A percentile compares a stretch with the other conserved stretches of the same genome.
These are phyloP conservation scores for Guillardia theta DNA, from an alignment of 78 protist genomes.

Conservation along the genomic window DNA sequence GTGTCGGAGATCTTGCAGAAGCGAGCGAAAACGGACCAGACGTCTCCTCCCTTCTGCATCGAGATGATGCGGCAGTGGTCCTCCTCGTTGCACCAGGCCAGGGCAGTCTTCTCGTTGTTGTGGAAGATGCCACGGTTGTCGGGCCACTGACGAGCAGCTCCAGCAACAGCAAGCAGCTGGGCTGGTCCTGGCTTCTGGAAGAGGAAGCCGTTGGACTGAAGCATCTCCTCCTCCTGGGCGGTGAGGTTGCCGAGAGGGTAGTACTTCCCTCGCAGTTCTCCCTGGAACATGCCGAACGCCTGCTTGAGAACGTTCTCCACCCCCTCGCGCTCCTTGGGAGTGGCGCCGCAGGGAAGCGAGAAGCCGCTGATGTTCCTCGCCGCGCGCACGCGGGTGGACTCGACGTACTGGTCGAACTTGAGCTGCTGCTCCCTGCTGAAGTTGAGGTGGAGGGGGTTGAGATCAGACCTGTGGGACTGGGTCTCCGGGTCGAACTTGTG, in stretches of 20 bases:
- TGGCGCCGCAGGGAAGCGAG: constrained; percentile 4
- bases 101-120: constrained; percentile 10
- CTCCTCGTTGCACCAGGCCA: constrained; percentile 52
- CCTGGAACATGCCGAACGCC: constrained; percentile 16
- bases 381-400: constrained; percentile 46
- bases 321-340: background rate
- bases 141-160: constrained; percentile 45
- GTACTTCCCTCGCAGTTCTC: constrained; percentile 42
- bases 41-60: constrained; percentile 47
- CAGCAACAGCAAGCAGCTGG: constrained; percentile 4
- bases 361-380: constrained; percentile 3
- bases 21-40: background rate
- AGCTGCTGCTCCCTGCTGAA: background rate
- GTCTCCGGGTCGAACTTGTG: background rate
- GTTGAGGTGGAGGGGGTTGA: background rate
- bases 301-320: background rate
- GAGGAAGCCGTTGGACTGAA: background rate
- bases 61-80: constrained; percentile 44
- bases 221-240: background rate
- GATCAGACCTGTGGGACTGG: background rate
- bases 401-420: constrained; percentile 28
- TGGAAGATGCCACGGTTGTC: constrained; percentile 44
- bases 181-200: constrained; percentile 41
- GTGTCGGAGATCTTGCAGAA: background rate
- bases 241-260: background rate